These are phyloP conservation scores for Dactylellina parvicollis DNA, from an alignment of 2,329 filamentous ascomycete species.

Conservation along the genomic window DNA sequence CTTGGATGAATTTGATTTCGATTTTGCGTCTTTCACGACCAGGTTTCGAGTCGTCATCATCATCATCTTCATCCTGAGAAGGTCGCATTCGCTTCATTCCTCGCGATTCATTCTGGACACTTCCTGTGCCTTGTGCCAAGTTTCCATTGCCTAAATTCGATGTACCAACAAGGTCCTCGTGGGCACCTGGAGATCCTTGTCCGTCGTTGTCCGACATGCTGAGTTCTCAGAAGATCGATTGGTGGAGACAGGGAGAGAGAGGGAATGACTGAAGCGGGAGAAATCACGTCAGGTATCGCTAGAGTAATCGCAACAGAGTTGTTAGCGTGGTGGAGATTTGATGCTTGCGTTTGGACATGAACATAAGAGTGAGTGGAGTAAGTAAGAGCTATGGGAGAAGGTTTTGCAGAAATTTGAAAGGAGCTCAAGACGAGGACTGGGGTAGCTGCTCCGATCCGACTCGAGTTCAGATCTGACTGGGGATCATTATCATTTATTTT, in stretches of 20 bases:
- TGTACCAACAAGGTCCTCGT: conserved; percentile 64
- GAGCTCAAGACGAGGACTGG: no score
- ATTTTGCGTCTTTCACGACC: conserved; percentile 99
- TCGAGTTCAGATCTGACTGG: no score
- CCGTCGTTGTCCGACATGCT: conserved; percentile 66
- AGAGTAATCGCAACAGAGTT: background rate
- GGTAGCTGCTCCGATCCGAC: no score
- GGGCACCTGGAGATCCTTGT: conserved; percentile 65
- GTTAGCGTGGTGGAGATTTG: conserved; percentile 10
- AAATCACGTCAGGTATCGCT: background rate
- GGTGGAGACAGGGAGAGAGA: background rate
- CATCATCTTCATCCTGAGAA: conserved; percentile 87
- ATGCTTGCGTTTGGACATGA: background rate
- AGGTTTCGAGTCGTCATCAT: conserved; percentile 97
- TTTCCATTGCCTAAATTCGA: conserved; percentile 77
- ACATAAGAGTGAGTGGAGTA: no score
- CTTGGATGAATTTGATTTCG: conserved; percentile 99
- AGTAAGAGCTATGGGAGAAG: no score
- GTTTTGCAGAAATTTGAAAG: no score
- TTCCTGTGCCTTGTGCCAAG: conserved; percentile 56
- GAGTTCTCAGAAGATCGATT: background rate
- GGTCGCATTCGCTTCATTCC: conserved; percentile 90
- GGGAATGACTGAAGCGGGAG: background rate
- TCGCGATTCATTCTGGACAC: conserved; percentile 72
- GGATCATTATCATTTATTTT: no score